Evolutionary conservation across 805 yeast species (phyloP).

Genomic region (Candida pseudofarinosa): DNA sequence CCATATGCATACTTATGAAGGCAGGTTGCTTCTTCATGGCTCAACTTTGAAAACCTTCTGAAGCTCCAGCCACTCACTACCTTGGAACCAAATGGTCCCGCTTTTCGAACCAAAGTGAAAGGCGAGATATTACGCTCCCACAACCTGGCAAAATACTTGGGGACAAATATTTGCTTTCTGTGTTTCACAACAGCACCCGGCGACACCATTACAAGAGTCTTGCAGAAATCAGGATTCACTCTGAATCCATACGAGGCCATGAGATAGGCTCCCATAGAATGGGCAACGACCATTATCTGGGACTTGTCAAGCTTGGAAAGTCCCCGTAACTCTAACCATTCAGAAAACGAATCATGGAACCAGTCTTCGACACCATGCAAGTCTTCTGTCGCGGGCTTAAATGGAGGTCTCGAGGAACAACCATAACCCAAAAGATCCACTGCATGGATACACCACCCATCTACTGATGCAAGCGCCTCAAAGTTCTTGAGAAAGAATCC

Average conservation of each 20-base stretch:
- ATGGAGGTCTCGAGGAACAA: conserved; percentile 75
- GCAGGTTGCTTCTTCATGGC: conserved; percentile 40
- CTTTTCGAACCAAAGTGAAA: conserved; percentile 67
- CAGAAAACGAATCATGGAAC: conserved; percentile 60
- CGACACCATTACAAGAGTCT: conserved; percentile 71
- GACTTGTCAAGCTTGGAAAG: conserved; percentile 25
- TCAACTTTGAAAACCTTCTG: conserved; percentile 66
- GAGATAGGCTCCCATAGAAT: conserved; percentile 90
- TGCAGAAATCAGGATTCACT: conserved; percentile 53
- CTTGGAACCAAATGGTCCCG: conserved; percentile 82
- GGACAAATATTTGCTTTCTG: conserved; percentile 44
- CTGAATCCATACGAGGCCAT: conserved; percentile 63
- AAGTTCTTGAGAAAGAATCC: conserved; percentile 41
- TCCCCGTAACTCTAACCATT: conserved; percentile 55
- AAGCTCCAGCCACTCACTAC: conserved; percentile 87
- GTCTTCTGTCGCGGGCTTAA: conserved; percentile 41
- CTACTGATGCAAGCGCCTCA: conserved; percentile 17
- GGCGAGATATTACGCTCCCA: conserved; percentile 92
- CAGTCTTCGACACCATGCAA: conserved; percentile 53
- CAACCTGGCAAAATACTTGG: conserved; percentile 70
- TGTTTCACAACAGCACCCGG: conserved; percentile 81
- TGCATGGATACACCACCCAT: conserved; percentile 74
- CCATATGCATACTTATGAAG: conserved; percentile 79
- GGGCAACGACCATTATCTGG: conserved; percentile 66
- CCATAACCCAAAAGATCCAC: conserved; percentile 91